phyloP scores from a whole-genome alignment of 768 basidiomycete genomes.

The Strobilomyces echinocephalus region DNA sequence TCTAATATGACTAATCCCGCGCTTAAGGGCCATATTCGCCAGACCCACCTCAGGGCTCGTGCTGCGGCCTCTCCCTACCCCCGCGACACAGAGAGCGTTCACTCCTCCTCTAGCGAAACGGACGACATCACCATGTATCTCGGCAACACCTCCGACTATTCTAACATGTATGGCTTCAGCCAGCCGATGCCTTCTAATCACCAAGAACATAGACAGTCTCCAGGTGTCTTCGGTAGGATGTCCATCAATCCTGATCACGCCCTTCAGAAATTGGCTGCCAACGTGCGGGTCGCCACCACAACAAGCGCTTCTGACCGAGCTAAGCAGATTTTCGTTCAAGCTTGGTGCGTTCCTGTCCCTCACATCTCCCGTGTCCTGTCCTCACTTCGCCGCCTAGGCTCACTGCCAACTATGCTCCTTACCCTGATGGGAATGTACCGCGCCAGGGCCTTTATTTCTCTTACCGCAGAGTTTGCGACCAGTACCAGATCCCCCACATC shows the following conservation, averaged over 20 bases:
- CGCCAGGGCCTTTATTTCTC: constrained; percentile 93
- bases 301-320: constrained; percentile 88
- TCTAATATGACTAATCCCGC: constrained; percentile 70
- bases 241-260: constrained; percentile 70
- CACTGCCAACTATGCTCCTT: constrained; percentile 84
- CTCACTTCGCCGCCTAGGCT: constrained; percentile 51
- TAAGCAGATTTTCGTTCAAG: constrained; percentile 90
- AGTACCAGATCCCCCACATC: constrained; percentile 90
- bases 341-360: constrained; percentile 56
- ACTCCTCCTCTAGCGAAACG: constrained; percentile 85
- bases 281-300: constrained; percentile 83
- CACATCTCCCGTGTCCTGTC: constrained; percentile 11
- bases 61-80: constrained; percentile 82
- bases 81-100: constrained; percentile 79
- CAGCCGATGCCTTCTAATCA: constrained; percentile 36
- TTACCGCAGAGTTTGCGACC: constrained; percentile 85
- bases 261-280: constrained; percentile 81
- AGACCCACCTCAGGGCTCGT: constrained; percentile 73
- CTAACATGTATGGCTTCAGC: constrained; percentile 54
- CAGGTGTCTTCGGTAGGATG: constrained; percentile 77
- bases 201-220: constrained; percentile 51
- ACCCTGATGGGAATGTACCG: constrained; percentile 89
- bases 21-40: constrained; percentile 72
- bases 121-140: constrained; percentile 83
- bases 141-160: constrained; percentile 55